These are phyloP conservation scores for Mimosa bimucronata DNA, from an alignment of 306 rosid genomes.

Conservation along the genomic window DNA sequence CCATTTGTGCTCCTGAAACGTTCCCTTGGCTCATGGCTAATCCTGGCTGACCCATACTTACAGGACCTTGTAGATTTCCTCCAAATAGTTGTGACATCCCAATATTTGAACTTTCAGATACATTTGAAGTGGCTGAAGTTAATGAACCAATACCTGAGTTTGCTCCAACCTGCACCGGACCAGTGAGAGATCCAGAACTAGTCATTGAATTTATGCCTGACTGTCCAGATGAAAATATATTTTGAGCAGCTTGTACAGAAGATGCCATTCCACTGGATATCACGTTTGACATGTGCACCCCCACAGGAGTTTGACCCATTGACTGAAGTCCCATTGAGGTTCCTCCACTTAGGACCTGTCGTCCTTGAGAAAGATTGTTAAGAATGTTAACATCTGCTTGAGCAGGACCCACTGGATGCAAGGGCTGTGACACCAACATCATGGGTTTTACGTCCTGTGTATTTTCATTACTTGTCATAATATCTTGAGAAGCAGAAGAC, in stretches of 20 bases:
- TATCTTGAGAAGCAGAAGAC: constrained; percentile 80
- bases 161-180: constrained; percentile 70
- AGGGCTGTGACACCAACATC: constrained; percentile 68
- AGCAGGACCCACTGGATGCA: constrained; percentile 74
- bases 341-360: constrained; percentile 80
- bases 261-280: constrained; percentile 97
- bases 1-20: constrained; percentile 74
- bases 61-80: constrained; percentile 77
- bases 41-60: constrained; percentile 79
- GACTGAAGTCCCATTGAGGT: constrained; percentile 73
- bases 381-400: constrained; percentile 78
- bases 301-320: constrained; percentile 87
- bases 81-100: constrained; percentile 83
- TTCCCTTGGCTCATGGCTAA: constrained; percentile 83
- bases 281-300: constrained; percentile 95
- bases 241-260: constrained; percentile 81
- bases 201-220: constrained; percentile 59
- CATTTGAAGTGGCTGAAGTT: constrained; percentile 65
- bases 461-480: constrained; percentile 73
- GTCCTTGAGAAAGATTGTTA: constrained; percentile 85
- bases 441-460: constrained; percentile 76
- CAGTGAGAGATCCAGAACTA: constrained; percentile 71
- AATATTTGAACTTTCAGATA: constrained; percentile 73
- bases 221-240: constrained; percentile 80
- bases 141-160: constrained; percentile 72